phyloP scores from a whole-genome alignment of 495 filamentous ascomycete genomes.

The Jackrogersella minutella region DNA sequence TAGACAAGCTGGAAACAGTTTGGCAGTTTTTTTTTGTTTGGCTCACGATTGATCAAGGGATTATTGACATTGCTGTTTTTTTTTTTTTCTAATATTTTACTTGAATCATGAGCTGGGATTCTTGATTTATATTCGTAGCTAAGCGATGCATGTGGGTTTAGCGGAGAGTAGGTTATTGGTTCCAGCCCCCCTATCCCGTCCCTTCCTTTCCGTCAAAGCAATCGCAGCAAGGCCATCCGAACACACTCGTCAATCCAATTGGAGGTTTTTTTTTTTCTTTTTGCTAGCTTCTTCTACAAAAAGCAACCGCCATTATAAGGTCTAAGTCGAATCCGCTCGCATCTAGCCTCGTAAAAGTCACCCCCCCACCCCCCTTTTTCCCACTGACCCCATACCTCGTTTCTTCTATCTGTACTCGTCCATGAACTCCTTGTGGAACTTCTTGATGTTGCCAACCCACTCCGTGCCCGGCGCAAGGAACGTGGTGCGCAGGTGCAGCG shows the following conservation, averaged over 20 bases:
- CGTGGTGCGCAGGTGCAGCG: conserved; percentile 93
- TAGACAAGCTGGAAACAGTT: conserved; percentile 8
- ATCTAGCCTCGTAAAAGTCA: neutral
- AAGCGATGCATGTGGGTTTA: neutral
- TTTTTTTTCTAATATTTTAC: too few species aligned
- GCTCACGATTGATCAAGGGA: neutral
- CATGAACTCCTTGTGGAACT: conserved; percentile 94
- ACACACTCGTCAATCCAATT: too few species aligned
- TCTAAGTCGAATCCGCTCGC: neutral
- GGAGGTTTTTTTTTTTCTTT: neutral
- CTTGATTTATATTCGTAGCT: neutral
- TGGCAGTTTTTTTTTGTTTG: neutral
- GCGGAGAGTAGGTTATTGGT: conserved; percentile 7
- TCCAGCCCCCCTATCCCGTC: too few species aligned
- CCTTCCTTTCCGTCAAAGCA: too few species aligned
- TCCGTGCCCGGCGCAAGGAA: conserved; percentile 96
- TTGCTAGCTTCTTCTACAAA: neutral
- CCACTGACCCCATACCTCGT: too few species aligned
- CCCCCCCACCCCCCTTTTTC: neutral
- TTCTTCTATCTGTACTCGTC: conserved; percentile 68
- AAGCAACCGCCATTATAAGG: too few species aligned
- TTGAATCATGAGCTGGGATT: too few species aligned
- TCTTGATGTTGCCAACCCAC: conserved; percentile 86
- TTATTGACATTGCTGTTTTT: too few species aligned
- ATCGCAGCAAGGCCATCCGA: too few species aligned